Percentiles rank a stretch among this genome's conserved stretches.
Conservation (phyloP, 176 grass and related monocot species). For the Tillandsia leiboldiana region DNA sequence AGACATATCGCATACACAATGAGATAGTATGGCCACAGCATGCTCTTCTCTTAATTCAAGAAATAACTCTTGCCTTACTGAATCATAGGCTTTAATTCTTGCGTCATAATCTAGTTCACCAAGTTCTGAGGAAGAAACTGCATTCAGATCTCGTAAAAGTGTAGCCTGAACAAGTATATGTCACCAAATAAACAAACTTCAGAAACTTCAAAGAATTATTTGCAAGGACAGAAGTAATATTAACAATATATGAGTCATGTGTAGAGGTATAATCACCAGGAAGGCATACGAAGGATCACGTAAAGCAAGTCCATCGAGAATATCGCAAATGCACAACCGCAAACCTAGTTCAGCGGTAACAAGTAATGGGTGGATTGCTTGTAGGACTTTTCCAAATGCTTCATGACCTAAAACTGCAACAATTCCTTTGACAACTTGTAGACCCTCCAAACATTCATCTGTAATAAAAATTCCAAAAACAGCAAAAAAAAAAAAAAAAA, state of each 20-base stretch:
- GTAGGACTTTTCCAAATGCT: conserved; percentile 49
- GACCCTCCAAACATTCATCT: conserved; percentile 78
- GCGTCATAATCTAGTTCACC: conserved; percentile 75
- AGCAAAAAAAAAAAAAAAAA: conserved; percentile 17
- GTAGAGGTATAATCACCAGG: conserved; percentile 49
- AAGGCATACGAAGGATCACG: conserved; percentile 51
- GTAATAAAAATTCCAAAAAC: conserved; percentile 4
- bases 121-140: conserved; percentile 69
- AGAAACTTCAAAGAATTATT: conserved; percentile 14
- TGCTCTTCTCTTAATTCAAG: no score
- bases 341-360: conserved; percentile 48
- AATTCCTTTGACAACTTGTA: conserved; percentile 55
- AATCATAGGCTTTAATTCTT: conserved; percentile 58
- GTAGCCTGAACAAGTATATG: conserved; percentile 42
- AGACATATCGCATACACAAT: no score
- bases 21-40: no score
- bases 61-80: conserved; percentile 46
- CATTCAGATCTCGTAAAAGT: conserved; percentile 65
- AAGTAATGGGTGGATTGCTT: conserved; percentile 67
- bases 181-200: conserved; percentile 1
- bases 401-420: conserved; percentile 46
- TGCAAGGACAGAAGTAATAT: conserved; percentile 3
- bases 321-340: conserved; percentile 71
- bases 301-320: conserved; percentile 44
- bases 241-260: conserved; percentile 8